A percentile compares a stretch with the other conserved stretches of the same genome.
Evolutionary conservation across 306 rosid genomes (phyloP).

Genomic region (Begonia loranthoides): DNA sequence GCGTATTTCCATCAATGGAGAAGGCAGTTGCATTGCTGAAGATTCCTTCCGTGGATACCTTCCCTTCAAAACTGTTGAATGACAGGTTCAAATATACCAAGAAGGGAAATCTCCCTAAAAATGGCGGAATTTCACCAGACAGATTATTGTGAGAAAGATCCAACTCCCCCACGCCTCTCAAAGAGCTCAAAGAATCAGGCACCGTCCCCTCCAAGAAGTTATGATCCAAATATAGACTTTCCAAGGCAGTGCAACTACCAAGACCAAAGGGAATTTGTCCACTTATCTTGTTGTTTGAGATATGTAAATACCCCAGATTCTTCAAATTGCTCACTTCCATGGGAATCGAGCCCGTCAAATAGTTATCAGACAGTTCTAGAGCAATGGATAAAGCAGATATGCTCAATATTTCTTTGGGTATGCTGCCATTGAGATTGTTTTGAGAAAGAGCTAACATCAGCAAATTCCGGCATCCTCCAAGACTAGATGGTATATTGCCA

Average conservation of each 20-base stretch:
- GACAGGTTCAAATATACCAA: conserved; percentile 11
- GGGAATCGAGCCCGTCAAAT: conserved; percentile 15
- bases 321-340: conserved; percentile 5
- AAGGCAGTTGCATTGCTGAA: conserved; percentile 8
- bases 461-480: conserved; percentile 8
- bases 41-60: conserved; percentile 11
- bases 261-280: conserved; percentile 12
- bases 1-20: conserved; percentile 3
- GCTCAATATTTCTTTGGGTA: conserved; percentile 12
- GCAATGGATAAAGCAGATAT: conserved; percentile 4
- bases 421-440: conserved; percentile 12
- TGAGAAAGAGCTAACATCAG: neutral
- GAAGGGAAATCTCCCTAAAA: neutral
- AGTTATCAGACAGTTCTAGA: conserved; percentile 11
- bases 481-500: conserved; percentile 8
- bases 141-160: conserved; percentile 20
- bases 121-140: conserved; percentile 5
- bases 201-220: conserved; percentile 14
- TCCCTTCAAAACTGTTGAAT: conserved; percentile 17
- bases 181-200: conserved; percentile 7
- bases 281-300: conserved; percentile 12
- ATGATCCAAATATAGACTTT: conserved; percentile 1
- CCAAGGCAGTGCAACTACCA: conserved; percentile 9
- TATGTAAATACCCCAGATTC: conserved; percentile 5
- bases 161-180: conserved; percentile 7